These are phyloP conservation scores for Platismatia glauca DNA, from an alignment of 495 filamentous ascomycete species.

Conservation along the genomic window DNA sequence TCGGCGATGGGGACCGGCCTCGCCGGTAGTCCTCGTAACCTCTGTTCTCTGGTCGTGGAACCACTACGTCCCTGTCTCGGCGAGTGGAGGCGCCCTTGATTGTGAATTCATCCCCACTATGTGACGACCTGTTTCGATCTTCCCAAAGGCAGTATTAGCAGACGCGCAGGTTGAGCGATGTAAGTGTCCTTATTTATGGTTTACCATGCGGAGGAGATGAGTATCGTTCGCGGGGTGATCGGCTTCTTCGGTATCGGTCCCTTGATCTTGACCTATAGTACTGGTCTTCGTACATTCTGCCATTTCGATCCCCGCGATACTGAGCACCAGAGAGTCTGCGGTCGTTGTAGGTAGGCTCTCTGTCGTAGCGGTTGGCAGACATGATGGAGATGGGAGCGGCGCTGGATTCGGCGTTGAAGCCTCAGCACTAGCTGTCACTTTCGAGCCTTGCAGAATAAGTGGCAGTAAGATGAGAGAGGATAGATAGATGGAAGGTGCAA, in stretches of 20 bases:
- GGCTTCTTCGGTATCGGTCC: constrained; percentile 29
- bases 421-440: not conserved
- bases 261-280: constrained; percentile 30
- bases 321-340: constrained; percentile 27
- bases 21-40: constrained; percentile 33
- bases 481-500: too few species aligned
- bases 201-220: constrained; percentile 25
- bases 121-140: constrained; percentile 26
- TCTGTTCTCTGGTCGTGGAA: constrained; percentile 17
- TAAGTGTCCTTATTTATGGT: constrained; percentile 21
- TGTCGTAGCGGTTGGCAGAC: constrained; percentile 14
- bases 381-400: constrained; percentile 1
- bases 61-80: constrained; percentile 18
- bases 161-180: constrained; percentile 19
- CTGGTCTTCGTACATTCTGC: constrained; percentile 44
- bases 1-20: constrained; percentile 33
- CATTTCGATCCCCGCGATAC: constrained; percentile 34
- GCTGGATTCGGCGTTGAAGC: not conserved
- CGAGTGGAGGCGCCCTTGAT: constrained; percentile 14
- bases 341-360: constrained; percentile 19
- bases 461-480: not conserved
- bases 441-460: not conserved
- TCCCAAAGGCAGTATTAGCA: constrained; percentile 26
- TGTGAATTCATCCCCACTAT: constrained; percentile 24
- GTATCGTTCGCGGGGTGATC: constrained; percentile 20